Conservation (phyloP, 352 stramenopile species). For the Phytophthora meadii region DNA sequence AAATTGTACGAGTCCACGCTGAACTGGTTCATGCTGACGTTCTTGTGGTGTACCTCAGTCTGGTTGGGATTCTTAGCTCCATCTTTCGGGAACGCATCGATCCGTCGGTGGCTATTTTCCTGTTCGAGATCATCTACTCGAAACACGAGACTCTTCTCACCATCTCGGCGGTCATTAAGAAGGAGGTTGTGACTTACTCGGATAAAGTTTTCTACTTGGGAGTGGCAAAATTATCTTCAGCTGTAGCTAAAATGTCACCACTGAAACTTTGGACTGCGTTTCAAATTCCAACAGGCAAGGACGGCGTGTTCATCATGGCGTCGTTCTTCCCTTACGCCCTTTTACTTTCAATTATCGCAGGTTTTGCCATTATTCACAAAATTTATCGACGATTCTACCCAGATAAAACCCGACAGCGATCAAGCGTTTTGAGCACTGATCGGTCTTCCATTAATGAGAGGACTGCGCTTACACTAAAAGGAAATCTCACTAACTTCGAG, state of each 20-base stretch:
- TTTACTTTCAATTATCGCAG: constrained; percentile 26
- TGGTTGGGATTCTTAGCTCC: constrained; percentile 28
- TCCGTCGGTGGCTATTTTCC: constrained; percentile 26
- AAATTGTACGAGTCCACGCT: constrained; percentile 33
- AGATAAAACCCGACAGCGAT: constrained; percentile 19
- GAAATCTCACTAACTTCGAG: constrained; percentile 42
- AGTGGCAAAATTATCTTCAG: constrained; percentile 14
- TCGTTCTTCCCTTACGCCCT: constrained; percentile 29
- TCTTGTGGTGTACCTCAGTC: constrained; percentile 33
- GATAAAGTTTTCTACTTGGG: constrained; percentile 27
- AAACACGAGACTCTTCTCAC: constrained; percentile 7
- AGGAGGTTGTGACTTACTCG: constrained; percentile 24
- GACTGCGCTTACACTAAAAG: constrained; percentile 14
- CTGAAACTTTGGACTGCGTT: constrained; percentile 33
- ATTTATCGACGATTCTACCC: constrained; percentile 29
- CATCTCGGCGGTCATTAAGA: constrained; percentile 3
- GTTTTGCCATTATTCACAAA: constrained; percentile 32
- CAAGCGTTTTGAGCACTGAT: constrained; percentile 15
- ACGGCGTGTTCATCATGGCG: constrained; percentile 17
- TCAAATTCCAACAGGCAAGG: constrained; percentile 21
- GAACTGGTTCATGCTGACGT: constrained; percentile 44
- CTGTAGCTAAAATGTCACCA: constrained; percentile 19
- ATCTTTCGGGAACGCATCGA: constrained; percentile 37
- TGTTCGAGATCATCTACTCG: constrained; percentile 37
- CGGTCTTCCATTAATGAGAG: constrained; percentile 26